Conservation (phyloP, 148 eudicot species). For the Spergularia bocconei region DNA sequence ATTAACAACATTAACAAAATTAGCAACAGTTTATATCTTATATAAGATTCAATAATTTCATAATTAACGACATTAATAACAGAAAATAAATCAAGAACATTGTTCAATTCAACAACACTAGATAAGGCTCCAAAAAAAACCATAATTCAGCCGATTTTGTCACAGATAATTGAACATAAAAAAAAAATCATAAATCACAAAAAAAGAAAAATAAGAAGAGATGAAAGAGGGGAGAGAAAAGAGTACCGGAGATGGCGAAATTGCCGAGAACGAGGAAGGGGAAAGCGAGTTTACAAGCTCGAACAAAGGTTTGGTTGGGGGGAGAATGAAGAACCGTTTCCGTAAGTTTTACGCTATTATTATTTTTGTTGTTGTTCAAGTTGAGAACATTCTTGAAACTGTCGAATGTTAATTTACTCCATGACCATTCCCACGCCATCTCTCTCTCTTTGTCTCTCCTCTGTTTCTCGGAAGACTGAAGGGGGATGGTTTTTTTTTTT, state of each 20-base stretch:
- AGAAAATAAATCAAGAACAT: not conserved
- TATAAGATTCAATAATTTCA: no score
- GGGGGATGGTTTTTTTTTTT: not conserved
- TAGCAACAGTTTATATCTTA: no score
- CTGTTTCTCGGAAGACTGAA: no score
- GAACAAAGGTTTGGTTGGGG: conserved; percentile 19
- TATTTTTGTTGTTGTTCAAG: conserved; percentile 1
- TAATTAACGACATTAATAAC: no score
- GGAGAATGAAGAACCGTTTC: not conserved
- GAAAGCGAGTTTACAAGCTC: conserved; percentile 21
- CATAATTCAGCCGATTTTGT: not conserved
- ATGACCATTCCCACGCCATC: not conserved
- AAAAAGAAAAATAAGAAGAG: not conserved
- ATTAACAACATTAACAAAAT: no score
- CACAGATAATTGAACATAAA: not conserved
- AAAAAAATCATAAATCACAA: no score
- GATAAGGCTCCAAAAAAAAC: no score
- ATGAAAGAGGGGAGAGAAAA: not conserved
- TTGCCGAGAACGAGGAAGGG: conserved; percentile 23
- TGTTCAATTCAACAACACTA: not conserved
- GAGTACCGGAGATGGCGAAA: conserved; percentile 17
- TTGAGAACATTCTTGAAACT: conserved; percentile 3
- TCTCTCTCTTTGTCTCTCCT: not conserved
- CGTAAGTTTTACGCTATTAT: not conserved
- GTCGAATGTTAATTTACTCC: conserved; percentile 13